Base-by-base conservation (phyloP, 2,329 filamentous ascomycete species). In the Lizonia empirigonia region DNA sequence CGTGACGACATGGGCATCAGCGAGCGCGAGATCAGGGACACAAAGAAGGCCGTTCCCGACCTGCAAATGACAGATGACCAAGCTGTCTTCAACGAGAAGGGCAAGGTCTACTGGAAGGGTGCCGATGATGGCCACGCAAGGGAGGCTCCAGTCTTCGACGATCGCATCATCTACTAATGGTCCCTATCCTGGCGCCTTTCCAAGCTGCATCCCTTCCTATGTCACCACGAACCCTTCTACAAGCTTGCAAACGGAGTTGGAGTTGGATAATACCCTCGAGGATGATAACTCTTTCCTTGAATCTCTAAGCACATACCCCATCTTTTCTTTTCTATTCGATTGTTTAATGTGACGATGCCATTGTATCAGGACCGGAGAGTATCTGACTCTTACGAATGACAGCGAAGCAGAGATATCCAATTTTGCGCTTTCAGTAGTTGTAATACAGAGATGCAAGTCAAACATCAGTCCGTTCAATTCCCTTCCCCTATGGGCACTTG, bases 11-110 rank as follows among this genome's bases (percentile, higher is more conserved):
- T 76, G 63, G 76, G 77, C 3, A 72, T 78, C 8, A 72, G 68
- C 3, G 68, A 69, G 54, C 67, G 76, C 34, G 76, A 79, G 56
- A 73, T 78, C 15, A 55, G 63, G 33, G 69, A 76, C 30, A 74
- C 74, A 20, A 68, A 68, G 44, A 74, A 73, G 48, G 69, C 67
- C 19, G 64, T 72, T 4, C 69, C 69, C 1, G 71, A 63, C 1
- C 44, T 80, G 13, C 38, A 63, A n/a, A 75, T 75, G 4, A 78
- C 76, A 7, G 76, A 79, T 44, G 76, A 78, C 29, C 75, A 73
- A 32, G 76, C 77, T 15, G 63, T 63, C 18, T 69, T 79, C 39
- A 72, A 79, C 52, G 75, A 76, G 60, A 73, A 78, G 63, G 76
- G 75, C 19, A 74, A 69, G 56, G 63, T 79, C 32, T 66, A 70